Conservation (phyloP, 2,329 filamentous ascomycete species). For the Alternaria hordeiaustralica region DNA sequence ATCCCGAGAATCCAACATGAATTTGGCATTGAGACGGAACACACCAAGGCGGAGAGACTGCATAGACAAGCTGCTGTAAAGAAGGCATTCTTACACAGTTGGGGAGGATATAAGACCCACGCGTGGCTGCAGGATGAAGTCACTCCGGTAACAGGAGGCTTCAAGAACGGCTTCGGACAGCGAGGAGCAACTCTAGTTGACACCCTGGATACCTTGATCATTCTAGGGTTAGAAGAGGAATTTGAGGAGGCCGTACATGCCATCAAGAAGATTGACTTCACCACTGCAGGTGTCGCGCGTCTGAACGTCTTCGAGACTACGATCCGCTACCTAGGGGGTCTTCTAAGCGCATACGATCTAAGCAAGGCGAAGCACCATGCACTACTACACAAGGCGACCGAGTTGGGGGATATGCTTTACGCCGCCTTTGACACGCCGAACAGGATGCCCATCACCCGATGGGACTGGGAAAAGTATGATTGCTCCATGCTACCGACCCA, state of each 20-base stretch:
- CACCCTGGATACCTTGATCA: slow-evolving; percentile 66
- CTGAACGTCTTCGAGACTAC: slow-evolving; percentile 52
- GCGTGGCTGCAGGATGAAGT: slow-evolving; percentile 64
- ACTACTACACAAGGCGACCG: slow-evolving; percentile 48
- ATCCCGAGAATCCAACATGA: slow-evolving; percentile 49
- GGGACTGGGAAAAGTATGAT: slow-evolving; percentile 47
- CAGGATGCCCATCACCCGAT: slow-evolving; percentile 50
- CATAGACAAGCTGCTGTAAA: slow-evolving; percentile 45
- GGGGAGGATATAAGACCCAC: slow-evolving; percentile 59
- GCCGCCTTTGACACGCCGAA: slow-evolving; percentile 53
- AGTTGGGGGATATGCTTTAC: slow-evolving; percentile 54
- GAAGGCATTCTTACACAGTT: slow-evolving; percentile 46
- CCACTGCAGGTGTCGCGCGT: slow-evolving; percentile 44
- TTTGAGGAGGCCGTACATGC: slow-evolving; percentile 62
- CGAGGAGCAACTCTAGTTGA: slow-evolving; percentile 68
- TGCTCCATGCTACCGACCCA: not conserved
- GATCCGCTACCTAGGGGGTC: slow-evolving; percentile 49
- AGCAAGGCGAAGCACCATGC: slow-evolving; percentile 43
- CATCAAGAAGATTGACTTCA: slow-evolving; percentile 62
- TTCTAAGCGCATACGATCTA: slow-evolving; percentile 49
- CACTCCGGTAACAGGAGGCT: slow-evolving; percentile 56
- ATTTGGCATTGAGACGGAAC: slow-evolving; percentile 44
- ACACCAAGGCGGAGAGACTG: slow-evolving; percentile 39
- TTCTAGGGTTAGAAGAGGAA: slow-evolving; percentile 65
- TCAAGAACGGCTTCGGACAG: slow-evolving; percentile 58